Conservation (phyloP, 805 yeast genomes). For the Yamadazyma kitorensis region DNA sequence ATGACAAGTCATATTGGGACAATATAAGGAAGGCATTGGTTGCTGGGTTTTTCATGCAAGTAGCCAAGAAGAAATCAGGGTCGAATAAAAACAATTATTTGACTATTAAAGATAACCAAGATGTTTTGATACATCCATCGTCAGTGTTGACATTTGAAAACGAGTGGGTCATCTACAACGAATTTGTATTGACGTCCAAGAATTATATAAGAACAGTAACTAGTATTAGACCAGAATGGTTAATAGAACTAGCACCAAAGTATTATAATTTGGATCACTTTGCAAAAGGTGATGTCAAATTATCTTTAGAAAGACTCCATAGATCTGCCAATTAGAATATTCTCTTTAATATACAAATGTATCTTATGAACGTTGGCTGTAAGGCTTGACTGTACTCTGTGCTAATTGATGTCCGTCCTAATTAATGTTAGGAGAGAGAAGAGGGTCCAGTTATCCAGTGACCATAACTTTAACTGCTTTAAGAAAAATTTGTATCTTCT, state of each 20-base stretch:
- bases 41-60: slow-evolving; percentile 98
- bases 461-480: too few relatives aligned
- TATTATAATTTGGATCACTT: slow-evolving; percentile 65
- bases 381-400: too few relatives aligned
- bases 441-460: too few relatives aligned
- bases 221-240: slow-evolving; percentile 87
- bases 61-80: slow-evolving; percentile 86
- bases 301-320: slow-evolving; percentile 60
- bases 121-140: slow-evolving; percentile 89
- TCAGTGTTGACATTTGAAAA: slow-evolving; percentile 84
- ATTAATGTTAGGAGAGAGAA: too few relatives aligned
- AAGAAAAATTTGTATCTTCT: too few relatives aligned
- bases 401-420: too few relatives aligned
- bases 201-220: slow-evolving; percentile 95
- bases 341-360: too few relatives aligned
- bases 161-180: slow-evolving; percentile 94
- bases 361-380: too few relatives aligned
- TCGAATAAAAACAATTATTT: slow-evolving; percentile 56
- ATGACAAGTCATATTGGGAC: slow-evolving; percentile 61
- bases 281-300: slow-evolving; percentile 66
- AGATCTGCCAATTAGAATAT: too few relatives aligned
- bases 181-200: slow-evolving; percentile 88
- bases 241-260: slow-evolving; percentile 73
- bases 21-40: slow-evolving; percentile 83
- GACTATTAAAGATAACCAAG: slow-evolving; percentile 95